Base-by-base conservation (phyloP, 225 moss, liverwort and hornwort genomes). In the Polytrichum formosum region DNA sequence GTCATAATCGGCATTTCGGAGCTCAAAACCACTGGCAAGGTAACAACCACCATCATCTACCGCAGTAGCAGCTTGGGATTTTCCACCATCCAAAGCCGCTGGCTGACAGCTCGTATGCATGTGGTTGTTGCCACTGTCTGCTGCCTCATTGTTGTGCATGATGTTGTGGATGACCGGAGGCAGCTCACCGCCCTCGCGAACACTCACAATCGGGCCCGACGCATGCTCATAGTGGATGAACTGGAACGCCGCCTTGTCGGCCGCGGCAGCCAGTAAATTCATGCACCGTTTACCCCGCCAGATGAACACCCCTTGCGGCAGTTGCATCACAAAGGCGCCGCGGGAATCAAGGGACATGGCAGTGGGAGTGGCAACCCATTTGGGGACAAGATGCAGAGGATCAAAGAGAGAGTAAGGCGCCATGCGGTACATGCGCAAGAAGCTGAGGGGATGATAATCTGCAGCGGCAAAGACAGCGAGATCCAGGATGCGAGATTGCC, bases 161-260 rank as follows among this genome's bases (percentile, higher is more conserved):
- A 85, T 81, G 31, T 89, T 66, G 10, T 65, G 72, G 26, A 96
- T 65, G 69, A 90, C 93, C 13, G 23, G 74, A 6, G 93, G 87
- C 46, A 46, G 46, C 53, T 93, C 93, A 64, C 82, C 82, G 19
- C 96, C 96, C 53, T 96, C 96, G 25, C 68, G 81, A 21, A 87
- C 82, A 26, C 56, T 67, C 0, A 93, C 71, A 72, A 87, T 86
- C 16, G 96, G 84, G 30, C 90, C 88, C 4, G 58, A 60, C 26
- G 83, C 91, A 70, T 87, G 86, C 67, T 96, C 96, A 63, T 96
- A 96, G 28, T 88, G 96, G 71, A 91, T 88, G 55, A 96, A 64
- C 74, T 96, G 96, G 61, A 91, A 96, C n/a, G 93, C 90, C 29
- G 80, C 86, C 75, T 79, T 85, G 68, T 96, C 89, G 30, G 93